phyloP scores from a whole-genome alignment of 2,329 filamentous ascomycete species.

The Nothomitra cinnamomea region DNA sequence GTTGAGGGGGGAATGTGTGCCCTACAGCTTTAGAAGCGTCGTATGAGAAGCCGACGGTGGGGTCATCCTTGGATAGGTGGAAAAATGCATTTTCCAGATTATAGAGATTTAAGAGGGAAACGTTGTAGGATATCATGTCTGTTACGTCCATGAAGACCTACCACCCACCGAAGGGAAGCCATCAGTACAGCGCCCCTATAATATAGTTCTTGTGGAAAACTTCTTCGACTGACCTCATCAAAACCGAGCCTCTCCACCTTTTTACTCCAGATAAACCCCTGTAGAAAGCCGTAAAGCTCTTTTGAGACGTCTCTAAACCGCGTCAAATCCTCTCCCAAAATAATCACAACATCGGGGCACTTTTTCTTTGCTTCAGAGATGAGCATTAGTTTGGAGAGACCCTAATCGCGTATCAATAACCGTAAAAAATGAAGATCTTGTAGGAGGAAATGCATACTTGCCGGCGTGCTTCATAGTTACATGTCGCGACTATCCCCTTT shows the following conservation, averaged over 20 bases:
- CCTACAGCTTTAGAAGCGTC: slow-evolving; percentile 55
- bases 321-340: slow-evolving; percentile 73
- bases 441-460: slow-evolving; percentile 25
- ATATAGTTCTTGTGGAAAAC: too few species aligned
- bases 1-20: slow-evolving; percentile 33
- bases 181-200: slow-evolving; percentile 18
- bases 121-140: slow-evolving; percentile 71
- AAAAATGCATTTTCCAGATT: slow-evolving; percentile 60
- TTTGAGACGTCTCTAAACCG: slow-evolving; percentile 80
- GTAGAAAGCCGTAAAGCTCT: slow-evolving; percentile 55
- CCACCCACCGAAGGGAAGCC: slow-evolving; percentile 8
- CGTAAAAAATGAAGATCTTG: neutral
- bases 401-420: slow-evolving; percentile 15
- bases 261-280: slow-evolving; percentile 57
- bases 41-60: slow-evolving; percentile 63
- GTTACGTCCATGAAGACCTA: slow-evolving; percentile 49
- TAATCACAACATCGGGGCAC: slow-evolving; percentile 71
- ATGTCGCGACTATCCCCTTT: slow-evolving; percentile 83
- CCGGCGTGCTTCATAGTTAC: slow-evolving; percentile 79
- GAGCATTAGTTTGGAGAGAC: slow-evolving; percentile 66
- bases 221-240: too few species aligned
- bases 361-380: slow-evolving; percentile 62
- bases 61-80: slow-evolving; percentile 53
- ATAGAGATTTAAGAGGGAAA: slow-evolving; percentile 49
- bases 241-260: slow-evolving; percentile 73